Base-by-base conservation (phyloP, 305 asterid genomes). In the Rubia tinctorum region DNA sequence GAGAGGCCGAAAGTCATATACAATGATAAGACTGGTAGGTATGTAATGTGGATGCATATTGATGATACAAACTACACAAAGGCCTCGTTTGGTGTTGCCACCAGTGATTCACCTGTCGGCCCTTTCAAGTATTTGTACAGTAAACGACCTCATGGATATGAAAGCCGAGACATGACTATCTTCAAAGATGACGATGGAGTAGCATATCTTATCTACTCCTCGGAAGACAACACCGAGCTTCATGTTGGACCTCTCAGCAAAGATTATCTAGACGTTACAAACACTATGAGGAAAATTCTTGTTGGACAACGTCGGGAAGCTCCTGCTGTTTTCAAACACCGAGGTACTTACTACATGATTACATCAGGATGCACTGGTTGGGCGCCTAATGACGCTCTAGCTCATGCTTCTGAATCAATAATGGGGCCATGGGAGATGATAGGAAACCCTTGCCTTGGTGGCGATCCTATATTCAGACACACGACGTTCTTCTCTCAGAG, bases 41-140 rank as follows among this genome's bases (percentile, higher is more conserved):
- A 87, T 10, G 88, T 92, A 43, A 95, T 92, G 99, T 95, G 98
- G 99, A 95, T 92, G 99, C 99, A 92, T 84, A 81, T 95, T 3
- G 98, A 95, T 30, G 94, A 95, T 61, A 72, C 86, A 4, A 91
- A 90, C 88, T 95, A 95, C 85, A 95, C 98, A 44, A 90, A 92
- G 81, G 99, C 99, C 76, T 85, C 97, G 0, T 84, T 83, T 1
- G 98, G 99, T 0, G 85, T 95, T 2, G 98, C 99, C 59, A 64
- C 80, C 30, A 86, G 97, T 18, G 82, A 82, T 74, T 83, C 82
- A 66, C 99, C 99, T 0, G 84, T 86, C 0, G 99, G 99, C 34
- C 98, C 97, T 37, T 95, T 92, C 39, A 30, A 73, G 69, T 95
- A 92, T 80, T 95, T 95, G 68, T 84, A 84, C 68, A 90, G 99